Evolutionary conservation across 1,139 yeast species (phyloP), one percentile per base, ranked within the genome.

Genomic region (Pichia kudriavzevii): DNA sequence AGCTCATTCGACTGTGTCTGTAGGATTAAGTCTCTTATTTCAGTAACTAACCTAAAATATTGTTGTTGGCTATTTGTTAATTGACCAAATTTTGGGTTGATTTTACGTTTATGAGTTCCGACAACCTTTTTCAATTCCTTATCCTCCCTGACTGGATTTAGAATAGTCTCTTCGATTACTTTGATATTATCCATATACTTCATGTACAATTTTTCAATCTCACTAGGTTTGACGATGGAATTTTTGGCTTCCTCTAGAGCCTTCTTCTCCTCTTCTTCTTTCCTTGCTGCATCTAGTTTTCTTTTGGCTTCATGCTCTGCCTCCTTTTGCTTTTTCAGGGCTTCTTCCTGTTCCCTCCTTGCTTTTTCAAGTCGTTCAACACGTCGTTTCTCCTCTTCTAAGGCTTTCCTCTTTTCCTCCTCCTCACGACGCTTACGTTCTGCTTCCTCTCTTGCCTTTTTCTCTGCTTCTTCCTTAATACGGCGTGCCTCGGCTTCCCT

Each of bases 81-180:
- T 59, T 91, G 97, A 10, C 98, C 97, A 46, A 93, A 75, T 50
- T 79, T 81, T 5, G 95, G 94, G 50, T 85, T 85, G 46, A 91
- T 73, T 48, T 79, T 75, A 36, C 96, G 66, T 52, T 80, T 79
- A 36, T 68, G 67, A 11, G 64, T 59, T 22, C 61, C 63, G 39
- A 66, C 67, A 20, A 61, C 45, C 47, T 58, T 54, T 20, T 69
- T 67, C 18, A 68, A 61, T 14, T 58, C 59, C 40, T 64, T 64
- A 42, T 70, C 66, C 32, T 67, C 52, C 21, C 65, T 61, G 39
- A 75, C 61, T 7, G 79, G 69, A 25, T 60, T 65, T 7, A 73
- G 78, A 24, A 88, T 67, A 17, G 69, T 63, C 1, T 49, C 45
- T 49, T 85, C 83, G 42, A 85, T 81, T 25, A 68, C 69, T 5